These are phyloP conservation scores for Erucastrum elatum DNA, from an alignment of 345 rosid genomes.

Conservation along the genomic window DNA sequence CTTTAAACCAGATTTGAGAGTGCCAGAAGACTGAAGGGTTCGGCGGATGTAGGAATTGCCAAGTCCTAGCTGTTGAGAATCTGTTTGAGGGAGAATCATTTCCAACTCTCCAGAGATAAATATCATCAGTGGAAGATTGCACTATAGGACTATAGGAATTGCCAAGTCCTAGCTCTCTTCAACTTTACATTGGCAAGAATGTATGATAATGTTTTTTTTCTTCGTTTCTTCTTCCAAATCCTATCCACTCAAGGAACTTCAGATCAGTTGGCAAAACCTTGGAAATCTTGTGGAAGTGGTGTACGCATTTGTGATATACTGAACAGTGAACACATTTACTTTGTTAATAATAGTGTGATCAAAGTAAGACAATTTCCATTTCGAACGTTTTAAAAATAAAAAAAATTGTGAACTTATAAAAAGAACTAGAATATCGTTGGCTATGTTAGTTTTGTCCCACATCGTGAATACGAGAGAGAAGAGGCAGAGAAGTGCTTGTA, in stretches of 20 bases:
- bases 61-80: too few species aligned
- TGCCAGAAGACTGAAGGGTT: too few species aligned
- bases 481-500: not conserved
- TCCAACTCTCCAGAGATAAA: too few species aligned
- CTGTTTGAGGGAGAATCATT: too few species aligned
- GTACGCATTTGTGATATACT: not conserved
- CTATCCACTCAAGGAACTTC: not conserved
- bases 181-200: not conserved
- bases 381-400: not conserved
- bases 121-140: too few species aligned
- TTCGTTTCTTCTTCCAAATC: not conserved
- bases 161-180: too few species aligned
- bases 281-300: not conserved
- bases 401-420: not conserved
- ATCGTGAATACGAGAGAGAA: not conserved
- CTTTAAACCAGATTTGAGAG: too few species aligned
- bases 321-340: not conserved
- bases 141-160: too few species aligned
- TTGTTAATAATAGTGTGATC: not conserved
- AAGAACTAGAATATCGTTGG: not conserved
- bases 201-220: not conserved
- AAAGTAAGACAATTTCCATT: not conserved
- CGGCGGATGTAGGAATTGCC: too few species aligned
- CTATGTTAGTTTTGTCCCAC: conserved; percentile 32
- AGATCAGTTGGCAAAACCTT: not conserved